Evolutionary conservation across 106 monocot genomes (phyloP), one percentile per base, ranked within the genome.

Genomic region (Dendrobium catenatum): DNA sequence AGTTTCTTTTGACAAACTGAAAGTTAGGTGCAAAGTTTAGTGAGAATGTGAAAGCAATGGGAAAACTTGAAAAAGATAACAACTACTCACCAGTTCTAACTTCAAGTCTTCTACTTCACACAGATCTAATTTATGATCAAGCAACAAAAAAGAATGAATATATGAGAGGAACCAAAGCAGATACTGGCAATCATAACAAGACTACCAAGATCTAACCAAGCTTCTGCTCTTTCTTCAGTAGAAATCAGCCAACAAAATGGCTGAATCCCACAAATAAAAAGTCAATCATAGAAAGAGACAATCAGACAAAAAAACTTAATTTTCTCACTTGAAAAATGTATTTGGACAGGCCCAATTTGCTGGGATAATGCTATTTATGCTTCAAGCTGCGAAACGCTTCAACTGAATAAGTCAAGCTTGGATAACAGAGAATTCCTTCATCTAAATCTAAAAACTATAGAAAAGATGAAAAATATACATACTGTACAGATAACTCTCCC

Each of bases 381-480:
- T 31, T 27, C 68, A 68, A 68, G 22, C 33, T 72, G 40, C 72
- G 17, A 72, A 72, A 40, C 40, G 33, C 16, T 72, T 72, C 15
- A 40, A 72, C 40, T 72, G 17, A 72, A 33, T 16, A 72, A 72
- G 16, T 37, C 72, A 75, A 72, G 74, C 74, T 43, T 17, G 44
- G 51, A 51, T 51, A 51, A 75, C 43, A 44, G 19, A 19, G 43
- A 75, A 43, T 75, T 75, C 20, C 44, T 75, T 75, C 74, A 75
- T 75, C 74, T 42, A 74, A 74, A 74, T 51, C 51, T 51, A 51
- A 51, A 51, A 7, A 8, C 72, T 72, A 9, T 17, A 72, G 17
- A 72, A 72, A 6, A 22, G n/a, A 6, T 44, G 16, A 31, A 37
- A 41, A 18, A 75, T 75, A 75, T 20, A 6, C 19, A 44, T n/a